Evolutionary conservation across 306 rosid species (phyloP).

Genomic region (Prunus mume): DNA sequence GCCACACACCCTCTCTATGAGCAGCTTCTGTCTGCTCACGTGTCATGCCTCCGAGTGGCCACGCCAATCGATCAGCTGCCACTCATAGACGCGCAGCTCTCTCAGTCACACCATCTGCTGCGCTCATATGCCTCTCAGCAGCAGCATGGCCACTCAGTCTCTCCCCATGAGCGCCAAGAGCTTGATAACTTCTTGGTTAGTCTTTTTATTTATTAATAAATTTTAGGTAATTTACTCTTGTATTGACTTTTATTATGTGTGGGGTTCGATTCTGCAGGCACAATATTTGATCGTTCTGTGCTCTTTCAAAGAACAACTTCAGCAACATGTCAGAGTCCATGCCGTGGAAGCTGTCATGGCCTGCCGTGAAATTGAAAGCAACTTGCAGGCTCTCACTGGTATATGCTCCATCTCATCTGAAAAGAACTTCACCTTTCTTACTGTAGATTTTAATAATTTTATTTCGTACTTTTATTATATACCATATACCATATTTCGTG

Average conservation of each 20-base stretch:
- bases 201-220: neutral
- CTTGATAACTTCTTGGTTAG: conserved; percentile 67
- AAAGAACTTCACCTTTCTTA: neutral
- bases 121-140: conserved; percentile 64
- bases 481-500: neutral
- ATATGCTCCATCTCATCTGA: neutral
- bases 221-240: neutral
- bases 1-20: conserved; percentile 81
- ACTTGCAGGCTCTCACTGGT: conserved; percentile 96
- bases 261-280: conserved; percentile 38
- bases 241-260: neutral
- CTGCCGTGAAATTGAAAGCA: conserved; percentile 96
- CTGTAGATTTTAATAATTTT: neutral
- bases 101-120: conserved; percentile 75
- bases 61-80: conserved; percentile 97
- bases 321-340: conserved; percentile 93
- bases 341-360: conserved; percentile 99
- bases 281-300: conserved; percentile 83
- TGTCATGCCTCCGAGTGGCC: conserved; percentile 86
- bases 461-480: neutral
- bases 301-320: conserved; percentile 93
- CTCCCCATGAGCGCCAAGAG: conserved; percentile 87
- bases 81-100: conserved; percentile 82
- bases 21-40: conserved; percentile 83
- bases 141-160: conserved; percentile 54